These are phyloP conservation scores for Polygonum maritimum DNA, from an alignment of 148 eudicot genomes.

Conservation along the genomic window DNA sequence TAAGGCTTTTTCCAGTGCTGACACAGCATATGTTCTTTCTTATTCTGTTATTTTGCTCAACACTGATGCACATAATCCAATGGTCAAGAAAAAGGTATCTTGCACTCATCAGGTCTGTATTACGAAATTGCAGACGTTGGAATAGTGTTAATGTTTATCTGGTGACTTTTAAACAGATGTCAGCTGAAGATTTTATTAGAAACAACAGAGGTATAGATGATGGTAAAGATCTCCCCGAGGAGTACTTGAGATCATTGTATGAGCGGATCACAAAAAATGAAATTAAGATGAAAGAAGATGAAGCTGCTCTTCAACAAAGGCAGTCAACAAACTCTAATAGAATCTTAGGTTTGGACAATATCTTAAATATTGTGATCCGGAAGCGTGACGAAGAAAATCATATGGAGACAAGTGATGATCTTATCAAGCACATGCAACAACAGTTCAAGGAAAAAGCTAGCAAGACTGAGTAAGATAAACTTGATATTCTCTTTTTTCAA, in stretches of 20 bases:
- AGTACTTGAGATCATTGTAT: constrained; percentile 77
- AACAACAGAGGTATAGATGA: constrained; percentile 99
- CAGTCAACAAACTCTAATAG: constrained; percentile 74
- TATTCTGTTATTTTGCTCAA: constrained; percentile 98
- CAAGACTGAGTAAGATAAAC: constrained; percentile 83
- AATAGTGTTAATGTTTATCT: background rate
- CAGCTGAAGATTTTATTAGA: constrained; percentile 87
- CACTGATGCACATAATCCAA: constrained; percentile 98
- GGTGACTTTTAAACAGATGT: constrained; percentile 53
- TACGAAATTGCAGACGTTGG: background rate
- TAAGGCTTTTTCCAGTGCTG: constrained; percentile 88
- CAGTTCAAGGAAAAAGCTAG: constrained; percentile 99
- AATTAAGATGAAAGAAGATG: constrained; percentile 94
- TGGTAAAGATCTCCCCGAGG: constrained; percentile 94
- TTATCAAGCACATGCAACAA: constrained; percentile 93
- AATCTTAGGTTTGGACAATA: constrained; percentile 84
- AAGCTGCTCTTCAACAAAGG: constrained; percentile 62
- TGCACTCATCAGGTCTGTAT: background rate
- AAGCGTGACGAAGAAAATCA: constrained; percentile 70
- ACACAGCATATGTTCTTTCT: constrained; percentile 98
- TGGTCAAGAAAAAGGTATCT: constrained; percentile 87
- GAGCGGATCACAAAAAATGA: constrained; percentile 88
- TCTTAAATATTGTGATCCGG: constrained; percentile 86
- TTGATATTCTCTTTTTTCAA: background rate
- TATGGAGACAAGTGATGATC: constrained; percentile 84